Conservation (phyloP, 2,329 filamentous ascomycete genomes). For the Phialocephala sp. region DNA sequence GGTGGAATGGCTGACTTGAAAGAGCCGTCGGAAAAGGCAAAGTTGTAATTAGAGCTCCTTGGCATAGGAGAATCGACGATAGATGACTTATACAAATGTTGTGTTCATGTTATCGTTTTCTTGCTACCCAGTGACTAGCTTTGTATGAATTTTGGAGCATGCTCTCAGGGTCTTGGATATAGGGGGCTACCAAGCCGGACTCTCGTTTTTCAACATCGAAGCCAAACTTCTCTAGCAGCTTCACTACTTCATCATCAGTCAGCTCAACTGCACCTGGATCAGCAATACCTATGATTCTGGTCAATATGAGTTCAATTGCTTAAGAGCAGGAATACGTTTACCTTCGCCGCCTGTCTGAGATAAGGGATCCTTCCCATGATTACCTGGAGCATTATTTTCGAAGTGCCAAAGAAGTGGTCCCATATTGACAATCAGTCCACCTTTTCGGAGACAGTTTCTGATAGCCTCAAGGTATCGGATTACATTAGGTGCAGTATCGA, state of each 20-base stretch:
- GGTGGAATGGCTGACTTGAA: constrained; percentile 50
- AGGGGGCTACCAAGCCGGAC: constrained; percentile 71
- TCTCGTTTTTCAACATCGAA: constrained; percentile 74
- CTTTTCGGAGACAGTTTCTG: constrained; percentile 73
- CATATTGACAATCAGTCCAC: constrained; percentile 86
- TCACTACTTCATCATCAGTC: constrained; percentile 84
- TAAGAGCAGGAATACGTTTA: constrained; percentile 18
- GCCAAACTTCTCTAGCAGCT: constrained; percentile 74
- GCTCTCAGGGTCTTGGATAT: constrained; percentile 83
- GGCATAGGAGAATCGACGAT: not conserved
- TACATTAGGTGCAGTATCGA: constrained; percentile 94
- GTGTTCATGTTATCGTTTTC: constrained; percentile 58
- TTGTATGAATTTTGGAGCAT: constrained; percentile 86
- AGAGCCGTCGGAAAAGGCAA: constrained; percentile 42
- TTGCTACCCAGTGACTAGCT: constrained; percentile 84
- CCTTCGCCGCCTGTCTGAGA: constrained; percentile 56
- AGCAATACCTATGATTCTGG: constrained; percentile 66
- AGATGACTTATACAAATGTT: not conserved
- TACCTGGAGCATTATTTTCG: constrained; percentile 71
- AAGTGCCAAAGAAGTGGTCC: constrained; percentile 97
- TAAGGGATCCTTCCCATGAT: constrained; percentile 58
- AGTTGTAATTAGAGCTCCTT: constrained; percentile 26
- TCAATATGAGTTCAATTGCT: constrained; percentile 9
- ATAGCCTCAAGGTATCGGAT: constrained; percentile 90
- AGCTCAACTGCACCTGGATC: constrained; percentile 92